These are phyloP conservation scores for Viridothelium virens DNA, from an alignment of 495 filamentous ascomycete genomes.

Conservation along the genomic window DNA sequence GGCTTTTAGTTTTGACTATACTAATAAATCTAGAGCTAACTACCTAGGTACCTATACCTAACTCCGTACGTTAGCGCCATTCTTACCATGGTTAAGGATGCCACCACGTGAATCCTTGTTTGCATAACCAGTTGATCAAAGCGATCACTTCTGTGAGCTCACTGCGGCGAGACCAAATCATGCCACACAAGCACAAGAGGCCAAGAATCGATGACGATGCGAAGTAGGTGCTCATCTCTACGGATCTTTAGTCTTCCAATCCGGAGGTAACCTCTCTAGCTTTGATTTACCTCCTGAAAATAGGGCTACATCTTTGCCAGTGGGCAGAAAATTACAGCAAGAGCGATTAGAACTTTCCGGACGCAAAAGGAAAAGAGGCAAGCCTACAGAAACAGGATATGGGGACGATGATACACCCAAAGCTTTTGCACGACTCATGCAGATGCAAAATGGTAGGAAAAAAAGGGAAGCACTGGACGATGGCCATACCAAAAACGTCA, in stretches of 20 bases:
- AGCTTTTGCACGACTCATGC: conserved; percentile 77
- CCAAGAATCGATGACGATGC: neutral
- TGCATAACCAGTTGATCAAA: too few species aligned
- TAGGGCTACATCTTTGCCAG: neutral
- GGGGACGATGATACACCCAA: conserved; percentile 72
- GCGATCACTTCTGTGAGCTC: neutral
- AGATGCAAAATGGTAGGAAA: conserved; percentile 48
- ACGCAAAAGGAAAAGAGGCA: conserved; percentile 41
- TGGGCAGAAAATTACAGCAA: neutral
- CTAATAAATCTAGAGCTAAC: neutral
- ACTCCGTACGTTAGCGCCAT: too few species aligned
- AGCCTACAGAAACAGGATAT: conserved; percentile 24
- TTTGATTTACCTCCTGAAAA: neutral
- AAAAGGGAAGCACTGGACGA: conserved; percentile 63
- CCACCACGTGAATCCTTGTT: too few species aligned
- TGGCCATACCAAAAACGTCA: conserved; percentile 43
- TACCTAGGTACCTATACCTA: too few species aligned
- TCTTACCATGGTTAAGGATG: too few species aligned
- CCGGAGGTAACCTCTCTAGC: neutral
- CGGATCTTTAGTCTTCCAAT: neutral
- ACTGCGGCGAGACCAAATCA: neutral
- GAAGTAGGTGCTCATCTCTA: neutral
- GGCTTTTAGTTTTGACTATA: neutral
- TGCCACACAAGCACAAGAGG: conserved; percentile 4
- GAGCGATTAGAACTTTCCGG: neutral